Percentiles rank a stretch among this genome's conserved stretches.
Evolutionary conservation across 345 rosid species (phyloP).

Genomic region (Eucalyptus albens): DNA sequence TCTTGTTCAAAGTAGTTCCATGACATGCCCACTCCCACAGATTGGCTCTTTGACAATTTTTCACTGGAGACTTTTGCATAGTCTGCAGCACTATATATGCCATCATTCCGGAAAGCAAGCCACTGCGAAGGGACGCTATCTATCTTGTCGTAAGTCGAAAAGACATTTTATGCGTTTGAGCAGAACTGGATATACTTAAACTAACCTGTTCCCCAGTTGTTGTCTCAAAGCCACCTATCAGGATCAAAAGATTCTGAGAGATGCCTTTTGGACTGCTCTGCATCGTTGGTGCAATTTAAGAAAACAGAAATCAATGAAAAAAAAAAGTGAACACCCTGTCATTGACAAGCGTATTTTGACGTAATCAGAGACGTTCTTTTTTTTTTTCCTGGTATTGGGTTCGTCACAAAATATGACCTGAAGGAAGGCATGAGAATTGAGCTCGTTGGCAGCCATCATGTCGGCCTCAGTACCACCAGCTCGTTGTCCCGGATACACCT

Average conservation of each 20-base stretch:
- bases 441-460: slow-evolving; percentile 97
- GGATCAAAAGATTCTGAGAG: slow-evolving; percentile 52
- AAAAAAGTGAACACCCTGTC: neutral
- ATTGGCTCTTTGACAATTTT: slow-evolving; percentile 29
- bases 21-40: slow-evolving; percentile 11
- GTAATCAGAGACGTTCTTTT: neutral
- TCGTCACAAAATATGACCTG: slow-evolving; percentile 31
- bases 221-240: slow-evolving; percentile 91
- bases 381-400: neutral
- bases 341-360: neutral
- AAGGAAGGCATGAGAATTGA: slow-evolving; percentile 74
- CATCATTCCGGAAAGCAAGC: slow-evolving; percentile 84
- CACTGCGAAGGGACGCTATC: slow-evolving; percentile 38
- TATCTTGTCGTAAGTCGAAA: neutral
- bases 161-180: neutral
- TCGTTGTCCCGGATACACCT: slow-evolving; percentile 92
- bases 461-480: slow-evolving; percentile 83
- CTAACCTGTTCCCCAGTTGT: slow-evolving; percentile 85
- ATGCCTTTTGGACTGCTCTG: slow-evolving; percentile 53
- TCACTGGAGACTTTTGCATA: slow-evolving; percentile 57
- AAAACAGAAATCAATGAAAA: neutral
- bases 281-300: neutral
- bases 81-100: slow-evolving; percentile 82
- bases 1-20: slow-evolving; percentile 63
- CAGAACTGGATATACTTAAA: neutral